Evolutionary conservation across 1,284 basidiomycete species (phyloP), one percentile per base, ranked within the genome.

Genomic region (Taiwanofungus camphoratus): DNA sequence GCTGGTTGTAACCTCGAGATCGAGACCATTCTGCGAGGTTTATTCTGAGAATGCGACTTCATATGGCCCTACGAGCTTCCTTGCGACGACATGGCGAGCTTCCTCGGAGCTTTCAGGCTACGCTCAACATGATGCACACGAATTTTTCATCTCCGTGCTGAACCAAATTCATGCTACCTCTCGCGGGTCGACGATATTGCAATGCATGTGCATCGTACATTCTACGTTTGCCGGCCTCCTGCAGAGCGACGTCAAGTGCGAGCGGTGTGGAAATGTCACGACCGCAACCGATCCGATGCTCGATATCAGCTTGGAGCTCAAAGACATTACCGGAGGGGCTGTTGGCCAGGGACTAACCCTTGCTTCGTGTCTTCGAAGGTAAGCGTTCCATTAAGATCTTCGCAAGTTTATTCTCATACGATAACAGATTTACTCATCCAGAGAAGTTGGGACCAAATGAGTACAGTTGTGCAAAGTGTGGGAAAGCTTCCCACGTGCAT

Each of bases 81-180:
- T 97, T 9, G 77, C 84, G 31, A 84, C 87, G 27, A 88, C 89
- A 39, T 98, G 94, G 93, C 81, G 85, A 52, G 81, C 83, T 20
- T 85, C 85, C 3, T 63, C 82, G 0, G 92, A 95, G 53, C 70
- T 97, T 3, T 82, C 91, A 6, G 92, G 91, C 1, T 89, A 97
- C 54, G 82, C 90, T 0, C 95, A 99, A 63, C 95, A 97, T 58
- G 94, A 94, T 52, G 90, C 92, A 0, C 91, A 95, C 65, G 92
- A 94, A 64, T 90, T 87, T 61, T 91, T 93, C 65, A 85, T 92
- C 42, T 76, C 83, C 16, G 77, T 80, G 0, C 68, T 92, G 15
- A 89, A 91, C 54, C 81, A 88, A 51, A 87, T 93, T n/a, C 90
- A 94, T 59, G 70, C 72, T n/a, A 84, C 78, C 23, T 82, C 80